These are phyloP conservation scores for Heimioporus retisporus DNA, from an alignment of 1,284 basidiomycete genomes.

Conservation along the genomic window DNA sequence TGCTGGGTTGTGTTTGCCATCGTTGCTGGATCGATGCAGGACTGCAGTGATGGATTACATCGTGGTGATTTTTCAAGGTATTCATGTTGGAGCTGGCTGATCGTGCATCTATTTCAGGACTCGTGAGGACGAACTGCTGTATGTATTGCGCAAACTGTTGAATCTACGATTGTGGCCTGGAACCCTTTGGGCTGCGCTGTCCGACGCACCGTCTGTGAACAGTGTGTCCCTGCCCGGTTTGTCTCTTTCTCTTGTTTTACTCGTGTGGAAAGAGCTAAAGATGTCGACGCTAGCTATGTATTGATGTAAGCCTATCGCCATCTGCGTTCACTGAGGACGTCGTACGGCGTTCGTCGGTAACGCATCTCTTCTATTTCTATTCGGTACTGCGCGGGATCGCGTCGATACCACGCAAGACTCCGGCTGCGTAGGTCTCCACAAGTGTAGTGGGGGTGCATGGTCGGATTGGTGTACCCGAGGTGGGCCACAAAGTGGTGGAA, in stretches of 20 bases:
- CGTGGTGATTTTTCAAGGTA: constrained; percentile 57
- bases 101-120: constrained; percentile 57
- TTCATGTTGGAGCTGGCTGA: background rate
- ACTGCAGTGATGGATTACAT: constrained; percentile 78
- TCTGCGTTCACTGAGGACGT: constrained; percentile 71
- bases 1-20: constrained; percentile 75
- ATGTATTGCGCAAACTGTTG: constrained; percentile 83
- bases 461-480: constrained; percentile 39
- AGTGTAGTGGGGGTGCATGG: constrained; percentile 22
- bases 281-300: constrained; percentile 43
- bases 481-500: constrained; percentile 53
- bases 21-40: constrained; percentile 80
- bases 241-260: constrained; percentile 26
- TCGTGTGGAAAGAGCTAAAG: background rate
- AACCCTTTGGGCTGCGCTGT: constrained; percentile 81
- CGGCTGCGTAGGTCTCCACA: constrained; percentile 69
- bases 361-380: constrained; percentile 91
- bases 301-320: constrained; percentile 56
- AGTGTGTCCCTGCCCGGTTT: constrained; percentile 65
- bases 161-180: constrained; percentile 79
- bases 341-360: constrained; percentile 76
- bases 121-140: constrained; percentile 92
- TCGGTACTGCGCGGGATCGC: constrained; percentile 82
- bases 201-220: constrained; percentile 67
- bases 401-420: constrained; percentile 71